phyloP scores from a whole-genome alignment of 1,139 yeast species.

The Dujonia santamariae region DNA sequence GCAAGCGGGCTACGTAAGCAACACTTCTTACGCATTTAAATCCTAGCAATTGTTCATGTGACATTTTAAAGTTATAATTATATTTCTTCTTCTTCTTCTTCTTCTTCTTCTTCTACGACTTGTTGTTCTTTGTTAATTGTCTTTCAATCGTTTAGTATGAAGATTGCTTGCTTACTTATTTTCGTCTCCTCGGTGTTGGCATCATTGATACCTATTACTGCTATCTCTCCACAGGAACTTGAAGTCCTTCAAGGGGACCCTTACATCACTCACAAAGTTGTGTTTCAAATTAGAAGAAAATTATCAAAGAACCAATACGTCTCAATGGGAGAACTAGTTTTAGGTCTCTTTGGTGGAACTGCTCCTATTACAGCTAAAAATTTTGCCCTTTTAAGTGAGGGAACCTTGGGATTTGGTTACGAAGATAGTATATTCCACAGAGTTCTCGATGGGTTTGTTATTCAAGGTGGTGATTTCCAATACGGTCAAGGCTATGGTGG shows the following conservation, averaged over 20 bases:
- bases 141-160: too few relatives aligned
- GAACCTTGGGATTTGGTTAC: conserved; percentile 36
- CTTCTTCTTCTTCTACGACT: too few relatives aligned
- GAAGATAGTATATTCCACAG: conserved; percentile 31
- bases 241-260: conserved; percentile 22
- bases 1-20: too few relatives aligned
- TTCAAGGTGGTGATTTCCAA: conserved; percentile 40
- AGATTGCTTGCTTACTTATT: too few relatives aligned
- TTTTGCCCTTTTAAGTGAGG: conserved; percentile 31
- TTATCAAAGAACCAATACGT: conserved; percentile 9
- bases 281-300: conserved; percentile 19
- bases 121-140: too few relatives aligned
- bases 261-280: conserved; percentile 24
- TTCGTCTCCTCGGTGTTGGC: too few relatives aligned
- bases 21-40: too few relatives aligned
- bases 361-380: conserved; percentile 40
- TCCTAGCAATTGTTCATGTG: too few relatives aligned
- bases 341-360: conserved; percentile 26
- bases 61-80: too few relatives aligned
- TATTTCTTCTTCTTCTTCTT: too few relatives aligned
- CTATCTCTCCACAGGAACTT: conserved; percentile 10
- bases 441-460: conserved; percentile 34
- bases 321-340: conserved; percentile 18
- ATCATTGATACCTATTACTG: too few relatives aligned
- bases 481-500: conserved; percentile 29